Evolutionary conservation across 208 protist genomes (phyloP).

Genomic region (Angomonas ambiguus): DNA sequence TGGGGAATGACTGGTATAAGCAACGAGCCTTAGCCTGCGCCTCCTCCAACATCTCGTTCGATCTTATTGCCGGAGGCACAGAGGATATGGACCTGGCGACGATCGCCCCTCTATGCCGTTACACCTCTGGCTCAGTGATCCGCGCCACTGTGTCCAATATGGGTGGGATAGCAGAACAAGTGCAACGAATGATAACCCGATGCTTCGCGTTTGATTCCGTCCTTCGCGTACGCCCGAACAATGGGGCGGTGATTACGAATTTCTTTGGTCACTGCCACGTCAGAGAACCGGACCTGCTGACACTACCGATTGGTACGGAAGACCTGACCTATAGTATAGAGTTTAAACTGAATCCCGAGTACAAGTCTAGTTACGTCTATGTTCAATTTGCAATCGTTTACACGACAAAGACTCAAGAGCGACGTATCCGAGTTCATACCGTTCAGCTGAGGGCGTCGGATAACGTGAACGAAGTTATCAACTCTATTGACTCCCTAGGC

Average conservation of each 20-base stretch:
- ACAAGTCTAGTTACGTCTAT: conserved; percentile 68
- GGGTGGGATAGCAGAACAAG: conserved; percentile 54
- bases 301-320: conserved; percentile 88
- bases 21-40: conserved; percentile 90
- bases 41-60: conserved; percentile 88
- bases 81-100: conserved; percentile 91
- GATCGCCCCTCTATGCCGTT: conserved; percentile 75
- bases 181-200: conserved; percentile 78
- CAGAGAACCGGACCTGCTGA: conserved; percentile 91
- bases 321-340: conserved; percentile 89
- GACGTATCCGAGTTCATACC: conserved; percentile 84
- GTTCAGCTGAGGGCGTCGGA: conserved; percentile 53
- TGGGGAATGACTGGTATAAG: conserved; percentile 95
- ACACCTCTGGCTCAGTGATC: conserved; percentile 76
- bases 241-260: conserved; percentile 75
- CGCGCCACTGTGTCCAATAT: conserved; percentile 49
- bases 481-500: conserved; percentile 66
- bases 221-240: conserved; percentile 93
- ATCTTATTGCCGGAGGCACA: conserved; percentile 77
- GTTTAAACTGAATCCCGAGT: conserved; percentile 52
- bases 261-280: conserved; percentile 97
- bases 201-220: conserved; percentile 94
- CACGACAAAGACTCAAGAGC: conserved; percentile 68
- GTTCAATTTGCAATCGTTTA: conserved; percentile 81
- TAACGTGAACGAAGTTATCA: conserved; percentile 47